Base-by-base conservation (phyloP, 192 early-diverging fungal genomes). In the Coemansia sp. region DNA sequence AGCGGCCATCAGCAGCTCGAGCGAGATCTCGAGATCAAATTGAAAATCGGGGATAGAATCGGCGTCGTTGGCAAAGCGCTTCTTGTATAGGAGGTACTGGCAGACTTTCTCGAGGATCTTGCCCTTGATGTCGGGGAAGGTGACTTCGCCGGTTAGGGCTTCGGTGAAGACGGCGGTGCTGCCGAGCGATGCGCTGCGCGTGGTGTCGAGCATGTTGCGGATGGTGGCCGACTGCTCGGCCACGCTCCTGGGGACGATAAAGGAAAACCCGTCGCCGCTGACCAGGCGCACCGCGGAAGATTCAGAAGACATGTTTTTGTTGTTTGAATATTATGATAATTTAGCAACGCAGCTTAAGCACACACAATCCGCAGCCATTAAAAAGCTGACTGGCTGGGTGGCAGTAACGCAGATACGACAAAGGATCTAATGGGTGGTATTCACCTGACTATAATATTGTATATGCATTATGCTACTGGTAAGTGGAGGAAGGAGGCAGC, bases 1-100 rank as follows among this genome's bases (percentile, higher is more conserved):
- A 0, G 95, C 90, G 17, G 92, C 93, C 92, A 95, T 94, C 39
- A 99, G 63, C 15, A 95, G 82, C 64, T 99, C 96, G 52, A 96
- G 69, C 0, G 90, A 90, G 15, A 93, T 81, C 63, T 95, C 89
- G 17, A 92, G 84, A 12, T 95, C 90, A 57, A 99, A 92, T 17
- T 75, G 69, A 68, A 98, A 98, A 62, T 93, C 90, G 40, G 96
- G 95, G 7, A 78, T 64, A n/a, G 61, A 75, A 53, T 70, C 70
- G 3, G 51, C 64, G 19, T 63, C 61, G 21, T 56, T 42, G 22
- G 57, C 41, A 67, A 84, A 86, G 53, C 81, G 69, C 67, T 87
- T 82, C 62, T 95, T 96, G 79, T 94, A 96, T 71, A 92, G 89
- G 37, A 96, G 83, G 67, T 96, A 98, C 57, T 92, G 87, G 82